Conservation (phyloP, 208 protist species). For the Phytomonas sp. region DNA sequence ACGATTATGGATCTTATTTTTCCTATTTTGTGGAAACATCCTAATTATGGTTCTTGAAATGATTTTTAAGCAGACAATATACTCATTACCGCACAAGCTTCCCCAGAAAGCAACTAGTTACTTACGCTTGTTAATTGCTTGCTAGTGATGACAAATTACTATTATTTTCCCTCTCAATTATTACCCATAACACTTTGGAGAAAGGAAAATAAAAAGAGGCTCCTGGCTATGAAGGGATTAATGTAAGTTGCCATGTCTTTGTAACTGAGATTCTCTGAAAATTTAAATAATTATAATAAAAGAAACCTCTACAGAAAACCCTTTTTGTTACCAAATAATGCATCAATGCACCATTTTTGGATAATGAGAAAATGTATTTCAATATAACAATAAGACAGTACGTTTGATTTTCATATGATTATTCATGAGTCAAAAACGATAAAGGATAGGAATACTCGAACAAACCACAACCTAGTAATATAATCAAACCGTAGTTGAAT, state of each 20-base stretch:
- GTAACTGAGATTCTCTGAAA: neutral
- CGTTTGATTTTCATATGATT: neutral
- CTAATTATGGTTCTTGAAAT: neutral
- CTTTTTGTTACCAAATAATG: neutral
- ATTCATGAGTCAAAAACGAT: constrained; percentile 3
- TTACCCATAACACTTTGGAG: neutral
- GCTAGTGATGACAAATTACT: neutral
- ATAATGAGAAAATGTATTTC: neutral
- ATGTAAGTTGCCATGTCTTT: neutral
- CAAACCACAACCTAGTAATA: neutral
- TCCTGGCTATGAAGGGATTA: neutral
- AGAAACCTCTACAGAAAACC: neutral
- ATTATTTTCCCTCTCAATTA: neutral
- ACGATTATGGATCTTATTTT: neutral
- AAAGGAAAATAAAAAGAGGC: neutral
- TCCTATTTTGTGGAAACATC: neutral
- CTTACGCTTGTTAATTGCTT: neutral
- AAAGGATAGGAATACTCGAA: constrained; percentile 9
- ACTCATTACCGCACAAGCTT: neutral
- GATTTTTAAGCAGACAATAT: neutral
- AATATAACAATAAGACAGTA: neutral
- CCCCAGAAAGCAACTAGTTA: neutral
- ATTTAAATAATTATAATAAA: constrained; percentile 4
- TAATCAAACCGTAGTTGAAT: neutral
- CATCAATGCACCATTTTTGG: neutral